Evolutionary conservation across 805 yeast genomes (phyloP).

Genomic region (Kazachstania viticola): DNA sequence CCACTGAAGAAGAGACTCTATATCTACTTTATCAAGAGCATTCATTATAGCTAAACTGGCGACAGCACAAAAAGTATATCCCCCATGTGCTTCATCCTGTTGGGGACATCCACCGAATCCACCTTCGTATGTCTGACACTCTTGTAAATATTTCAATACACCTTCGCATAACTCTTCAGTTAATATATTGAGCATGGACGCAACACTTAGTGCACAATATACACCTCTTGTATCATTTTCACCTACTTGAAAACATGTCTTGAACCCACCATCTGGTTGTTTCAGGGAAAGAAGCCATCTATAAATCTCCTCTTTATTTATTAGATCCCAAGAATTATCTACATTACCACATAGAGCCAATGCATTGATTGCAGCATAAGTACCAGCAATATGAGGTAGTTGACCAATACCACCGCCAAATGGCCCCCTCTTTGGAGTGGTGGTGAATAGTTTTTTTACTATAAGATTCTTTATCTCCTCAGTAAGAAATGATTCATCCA

Average conservation of each 20-base stretch:
- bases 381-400: conserved; percentile 70
- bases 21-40: conserved; percentile 32
- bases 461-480: conserved; percentile 23
- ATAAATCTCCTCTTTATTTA: conserved; percentile 40
- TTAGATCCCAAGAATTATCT: conserved; percentile 28
- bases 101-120: conserved; percentile 79
- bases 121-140: conserved; percentile 89
- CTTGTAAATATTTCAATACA: conserved; percentile 45
- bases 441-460: conserved; percentile 21
- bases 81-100: conserved; percentile 90
- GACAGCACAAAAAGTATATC: conserved; percentile 85
- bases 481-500: conserved; percentile 26
- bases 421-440: conserved; percentile 40
- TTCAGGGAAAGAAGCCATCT: conserved; percentile 59
- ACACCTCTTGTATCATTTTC: conserved; percentile 80
- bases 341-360: conserved; percentile 42
- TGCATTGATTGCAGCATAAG: conserved; percentile 66
- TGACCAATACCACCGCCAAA: conserved; percentile 83
- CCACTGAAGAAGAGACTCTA: conserved; percentile 54
- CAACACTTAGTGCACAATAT: conserved; percentile 73
- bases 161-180: conserved; percentile 48
- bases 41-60: conserved; percentile 46
- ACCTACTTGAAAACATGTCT: conserved; percentile 36
- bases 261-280: conserved; percentile 60
- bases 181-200: conserved; percentile 50